Evolutionary conservation across 225 moss, liverwort and hornwort genomes (phyloP), one percentile per base, ranked within the genome.

Genomic region (Bryoerythrophyllum caledonicum): DNA sequence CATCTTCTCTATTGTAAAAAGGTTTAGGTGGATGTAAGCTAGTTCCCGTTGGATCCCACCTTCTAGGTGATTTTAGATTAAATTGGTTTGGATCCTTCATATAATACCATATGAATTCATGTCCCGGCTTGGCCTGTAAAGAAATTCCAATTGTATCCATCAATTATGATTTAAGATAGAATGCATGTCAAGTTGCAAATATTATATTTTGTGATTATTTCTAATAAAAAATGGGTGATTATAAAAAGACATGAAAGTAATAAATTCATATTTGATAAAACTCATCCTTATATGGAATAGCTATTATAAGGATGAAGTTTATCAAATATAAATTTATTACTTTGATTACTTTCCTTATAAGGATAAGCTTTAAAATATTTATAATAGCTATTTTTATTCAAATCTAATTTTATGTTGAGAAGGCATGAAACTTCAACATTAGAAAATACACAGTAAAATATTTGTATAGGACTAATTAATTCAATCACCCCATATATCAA

Each of bases 21-120:
- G 91, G 86, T 41, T 71, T 62, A 23, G 87, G 84, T 56, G 83
- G 58, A 0, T 3, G 12, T 55, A 32, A 35, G 58, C 58, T 69
- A 0, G 83, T 41, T 5, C 93, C 90, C 2, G 79, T 67, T 74
- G 82, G 78, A 64, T 85, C 71, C 95, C 95, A 95, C 63, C 79
- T 80, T 55, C 91, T 84, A 2, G 87, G 77, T n/a, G 82, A 79
- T 65, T 95, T 95, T 11, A 91, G 53, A 2, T 85, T 80, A 27
- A 91, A 78, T 6, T 71, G 70, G 67, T 91, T 84, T 2, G 93
- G 88, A 68, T 95, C 88, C 63, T 83, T 90, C 2, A 93, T 44
- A 17, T 85, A 21, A 68, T 79, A 87, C 76, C 88, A 93, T 10
- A 91, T 76, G 82, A 90, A 95, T 23, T 95, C 93, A 75, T 93